A percentile compares a stretch with the other conserved stretches of the same genome.
Evolutionary conservation across 2,329 filamentous ascomycete species (phyloP).

Genomic region (Penicillium janthinellum): DNA sequence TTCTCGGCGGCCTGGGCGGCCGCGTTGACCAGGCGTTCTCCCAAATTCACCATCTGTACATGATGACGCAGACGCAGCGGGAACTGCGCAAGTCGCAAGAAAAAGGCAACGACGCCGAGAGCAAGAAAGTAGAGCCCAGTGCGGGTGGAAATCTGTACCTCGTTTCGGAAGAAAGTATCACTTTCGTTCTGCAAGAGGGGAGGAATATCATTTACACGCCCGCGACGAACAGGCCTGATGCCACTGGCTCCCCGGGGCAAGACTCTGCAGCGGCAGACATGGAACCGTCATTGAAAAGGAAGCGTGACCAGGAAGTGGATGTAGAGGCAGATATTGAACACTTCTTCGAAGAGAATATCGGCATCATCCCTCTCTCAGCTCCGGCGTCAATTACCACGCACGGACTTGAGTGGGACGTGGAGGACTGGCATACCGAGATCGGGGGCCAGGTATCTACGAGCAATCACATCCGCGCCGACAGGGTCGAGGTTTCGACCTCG

Average conservation of each 20-base stretch:
- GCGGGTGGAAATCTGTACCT: constrained; percentile 69
- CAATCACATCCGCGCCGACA: constrained; percentile 69
- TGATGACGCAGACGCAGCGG: constrained; percentile 45
- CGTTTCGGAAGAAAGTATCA: constrained; percentile 77
- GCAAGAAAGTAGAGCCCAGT: background rate
- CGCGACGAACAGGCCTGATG: constrained; percentile 32
- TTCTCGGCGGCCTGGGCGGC: constrained; percentile 82
- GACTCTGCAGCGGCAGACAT: background rate
- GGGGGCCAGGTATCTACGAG: constrained; percentile 76
- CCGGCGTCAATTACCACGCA: constrained; percentile 74
- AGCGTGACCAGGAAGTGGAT: background rate
- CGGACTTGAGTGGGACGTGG: constrained; percentile 90
- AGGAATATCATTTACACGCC: constrained; percentile 69
- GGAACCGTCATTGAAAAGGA: constrained; percentile 11
- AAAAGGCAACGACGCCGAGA: background rate
- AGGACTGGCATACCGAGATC: constrained; percentile 75
- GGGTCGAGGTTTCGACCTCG: constrained; percentile 63
- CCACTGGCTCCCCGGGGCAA: background rate
- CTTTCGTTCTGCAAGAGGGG: constrained; percentile 74
- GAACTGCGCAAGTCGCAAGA: constrained; percentile 12
- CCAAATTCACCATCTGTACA: constrained; percentile 80
- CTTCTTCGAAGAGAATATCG: constrained; percentile 74
- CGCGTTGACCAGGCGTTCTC: constrained; percentile 91
- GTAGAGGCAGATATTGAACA: constrained; percentile 29
- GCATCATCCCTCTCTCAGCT: constrained; percentile 82